Evolutionary conservation across 23 red algal species (phyloP), one percentile per base, ranked within the genome.

Genomic region (Gracilariopsis chorda): DNA sequence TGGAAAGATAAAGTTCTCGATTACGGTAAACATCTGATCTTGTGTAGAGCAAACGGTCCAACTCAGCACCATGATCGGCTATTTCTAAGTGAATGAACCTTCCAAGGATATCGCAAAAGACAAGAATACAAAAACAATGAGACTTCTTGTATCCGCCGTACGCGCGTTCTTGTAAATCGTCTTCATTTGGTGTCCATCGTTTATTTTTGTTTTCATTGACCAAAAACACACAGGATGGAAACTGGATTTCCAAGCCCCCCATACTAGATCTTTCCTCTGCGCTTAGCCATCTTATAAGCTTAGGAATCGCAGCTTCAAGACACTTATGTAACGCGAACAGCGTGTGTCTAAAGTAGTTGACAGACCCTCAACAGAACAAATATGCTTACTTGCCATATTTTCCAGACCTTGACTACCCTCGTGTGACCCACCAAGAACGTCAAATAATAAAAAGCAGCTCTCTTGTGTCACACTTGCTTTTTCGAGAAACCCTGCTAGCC

Each of bases 101-200:
- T 65, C 80, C 53, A 84, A 34, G 39, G 9, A 84, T 32, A 51
- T 65, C 80, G 37, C 36, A n/a, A 49, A 78, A 49, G 14, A 51
- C 72, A 16, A 51, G 20, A 11, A 49, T 48, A 14, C 29, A 49
- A 11, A 12, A 78, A 10, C 29, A 12, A 78, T 78, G 72, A 20
- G 12, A 14, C 28, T 78, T 78, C 48, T 78, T 78, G 72, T 78
- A 78, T 10, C 72, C 72, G 28, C 48, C 72, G 33, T 78, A 78
- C 48, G 35, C 35, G 14, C 28, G 36, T 49, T 49, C 19, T 29
- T 78, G 72, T 78, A 19, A 10, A 19, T 47, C 62, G 20, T 27
- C 29, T 12, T 69, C 29, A 14, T 27, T 78, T 19, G 72, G 11
- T 39, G 29, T 44, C 30, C 30, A 78, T 13, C 72, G 19, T 17